These are phyloP conservation scores for Rubus parviflorus DNA, from an alignment of 306 rosid species.

Conservation along the genomic window DNA sequence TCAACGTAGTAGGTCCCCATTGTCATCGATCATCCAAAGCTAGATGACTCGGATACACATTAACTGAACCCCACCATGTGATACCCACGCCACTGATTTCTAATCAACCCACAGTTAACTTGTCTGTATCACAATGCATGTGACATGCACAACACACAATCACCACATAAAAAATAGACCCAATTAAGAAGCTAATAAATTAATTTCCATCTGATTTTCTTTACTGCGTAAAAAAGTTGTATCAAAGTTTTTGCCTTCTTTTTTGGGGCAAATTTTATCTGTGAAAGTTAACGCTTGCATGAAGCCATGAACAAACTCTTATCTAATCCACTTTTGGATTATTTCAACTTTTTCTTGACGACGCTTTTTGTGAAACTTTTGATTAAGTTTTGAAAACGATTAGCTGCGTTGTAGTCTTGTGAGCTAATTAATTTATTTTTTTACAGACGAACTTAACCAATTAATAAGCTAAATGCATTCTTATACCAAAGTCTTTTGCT, in stretches of 20 bases:
- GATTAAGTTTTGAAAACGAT: neutral
- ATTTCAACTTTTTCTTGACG: neutral
- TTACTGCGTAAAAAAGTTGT: neutral
- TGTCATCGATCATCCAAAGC: neutral
- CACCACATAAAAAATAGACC: neutral
- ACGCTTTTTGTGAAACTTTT: neutral
- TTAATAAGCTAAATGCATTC: neutral
- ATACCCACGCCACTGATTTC: conserved; percentile 25
- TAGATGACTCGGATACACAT: conserved; percentile 33
- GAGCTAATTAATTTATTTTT: neutral
- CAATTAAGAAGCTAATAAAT: neutral
- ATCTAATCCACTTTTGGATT: neutral
- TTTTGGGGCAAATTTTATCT: neutral
- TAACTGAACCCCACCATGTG: conserved; percentile 44
- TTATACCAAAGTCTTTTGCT: neutral
- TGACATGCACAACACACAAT: conserved; percentile 24
- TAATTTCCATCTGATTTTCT: neutral
- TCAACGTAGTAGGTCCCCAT: conserved; percentile 10
- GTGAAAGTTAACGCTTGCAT: neutral
- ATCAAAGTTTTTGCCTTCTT: neutral
- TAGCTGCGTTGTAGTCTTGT: neutral
- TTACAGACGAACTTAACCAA: neutral
- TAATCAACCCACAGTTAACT: neutral
- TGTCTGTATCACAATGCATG: neutral
- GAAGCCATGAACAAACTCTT: neutral